Evolutionary conservation across 306 rosid species (phyloP).

Genomic region (Carpinus fangiana): DNA sequence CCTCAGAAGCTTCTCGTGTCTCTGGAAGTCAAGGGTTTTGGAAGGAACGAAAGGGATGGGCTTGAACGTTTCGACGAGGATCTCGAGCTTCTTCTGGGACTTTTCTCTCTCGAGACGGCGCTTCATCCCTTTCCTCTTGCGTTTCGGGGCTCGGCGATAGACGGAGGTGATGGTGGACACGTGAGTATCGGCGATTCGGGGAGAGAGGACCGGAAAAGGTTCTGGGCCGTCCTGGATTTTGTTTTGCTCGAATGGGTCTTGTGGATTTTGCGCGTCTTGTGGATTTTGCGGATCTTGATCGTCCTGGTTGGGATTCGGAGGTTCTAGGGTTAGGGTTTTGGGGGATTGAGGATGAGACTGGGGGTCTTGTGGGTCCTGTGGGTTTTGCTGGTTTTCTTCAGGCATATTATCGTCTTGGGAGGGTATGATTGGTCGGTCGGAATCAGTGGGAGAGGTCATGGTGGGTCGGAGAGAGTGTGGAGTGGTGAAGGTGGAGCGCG

Average conservation of each 20-base stretch:
- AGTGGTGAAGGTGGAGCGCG: too few relatives aligned
- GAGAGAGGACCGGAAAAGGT: conserved; percentile 28
- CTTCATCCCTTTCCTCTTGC: conserved; percentile 31
- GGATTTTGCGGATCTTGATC: conserved; percentile 18
- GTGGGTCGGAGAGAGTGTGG: background rate
- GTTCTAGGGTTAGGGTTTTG: conserved; percentile 20
- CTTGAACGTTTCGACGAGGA: conserved; percentile 49
- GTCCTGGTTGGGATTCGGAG: conserved; percentile 14
- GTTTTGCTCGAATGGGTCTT: conserved; percentile 18
- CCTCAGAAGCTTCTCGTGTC: conserved; percentile 60
- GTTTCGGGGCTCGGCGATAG: conserved; percentile 45
- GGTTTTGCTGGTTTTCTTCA: background rate
- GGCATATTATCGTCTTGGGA: conserved; percentile 5
- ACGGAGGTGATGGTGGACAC: background rate
- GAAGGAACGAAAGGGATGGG: conserved; percentile 72
- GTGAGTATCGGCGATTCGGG: conserved; percentile 26
- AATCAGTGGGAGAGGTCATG: background rate
- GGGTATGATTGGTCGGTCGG: background rate
- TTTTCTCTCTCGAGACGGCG: conserved; percentile 38
- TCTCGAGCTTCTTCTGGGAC: conserved; percentile 51
- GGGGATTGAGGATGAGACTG: conserved; percentile 14
- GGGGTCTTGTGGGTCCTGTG: background rate
- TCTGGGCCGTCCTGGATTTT: conserved; percentile 35
- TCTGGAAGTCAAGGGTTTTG: conserved; percentile 57
- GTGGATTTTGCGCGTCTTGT: conserved; percentile 2